Evolutionary conservation across 2,329 filamentous ascomycete genomes (phyloP), one percentile per base, ranked within the genome.

Genomic region (Coniella lustricola): DNA sequence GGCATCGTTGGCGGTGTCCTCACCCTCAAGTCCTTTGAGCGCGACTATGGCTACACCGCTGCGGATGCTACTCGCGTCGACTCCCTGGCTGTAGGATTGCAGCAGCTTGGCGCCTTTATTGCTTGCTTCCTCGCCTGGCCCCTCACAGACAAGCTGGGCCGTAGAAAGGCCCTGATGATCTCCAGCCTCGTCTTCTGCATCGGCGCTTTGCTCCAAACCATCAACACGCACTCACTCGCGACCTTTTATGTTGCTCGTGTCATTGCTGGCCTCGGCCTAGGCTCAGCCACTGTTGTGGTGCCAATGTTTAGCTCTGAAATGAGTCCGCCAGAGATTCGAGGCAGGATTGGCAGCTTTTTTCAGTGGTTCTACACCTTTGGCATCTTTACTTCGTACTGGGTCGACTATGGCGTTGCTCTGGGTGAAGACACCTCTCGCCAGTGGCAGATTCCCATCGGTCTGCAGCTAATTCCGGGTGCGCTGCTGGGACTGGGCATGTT

Each of bases 391-490:
- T 62, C 60, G 32, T 69, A 72, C 57, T 70, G 70, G 64, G 56
- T 76, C 18, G 71, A 73, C 50, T 76, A 75, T 46, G 74, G 63
- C 4, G 72, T 73, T 5, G 32, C 50, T 16, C 33, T 49, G 21
- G 50, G 47, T 29, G 32, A 35, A n/a, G 49, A 55, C n/a, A 57
- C 64, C 35, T 54, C 69, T 0, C 60, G 60, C 2, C 75, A 79
- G 60, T 80, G 75, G 77, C 75, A 77, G 59, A 68, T 79, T 22
- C 76, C 75, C 1, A 69, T 80, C 46, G 75, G 71, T 0, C 62
- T 79, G 3, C 74, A 77, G 54, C 62, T 77, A 7, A 58, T 72
- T 0, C 72, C 72, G 0, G 73, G 71, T 0, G 68, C 60, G 1
- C 51, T 75, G 0, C 69, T 77, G 40, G 72, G 70, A 0, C 44